Base-by-base conservation (phyloP, 2,329 filamentous ascomycete genomes). In the Penicillium palitans region DNA sequence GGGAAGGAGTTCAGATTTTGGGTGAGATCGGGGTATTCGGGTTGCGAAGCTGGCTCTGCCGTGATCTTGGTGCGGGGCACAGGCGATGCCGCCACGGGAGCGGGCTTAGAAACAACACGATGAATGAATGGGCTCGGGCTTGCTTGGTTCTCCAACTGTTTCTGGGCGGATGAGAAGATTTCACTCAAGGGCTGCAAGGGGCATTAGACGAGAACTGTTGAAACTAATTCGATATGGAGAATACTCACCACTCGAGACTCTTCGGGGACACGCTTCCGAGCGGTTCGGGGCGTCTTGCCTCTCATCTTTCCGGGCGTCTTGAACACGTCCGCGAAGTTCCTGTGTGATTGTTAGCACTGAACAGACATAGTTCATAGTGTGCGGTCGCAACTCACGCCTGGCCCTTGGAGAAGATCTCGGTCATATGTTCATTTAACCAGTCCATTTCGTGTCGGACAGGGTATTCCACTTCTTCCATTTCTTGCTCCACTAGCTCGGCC, bases 351-450 rank as follows among this genome's bases (percentile, higher is more conserved):
- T 78, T 61, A 78, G 76, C 63, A 64, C 40, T 15, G 48, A 56
- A 44, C 5, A 12, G 44, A 35, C 31, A 19, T 24, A 40, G 40
- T 33, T 27, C 17, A 17, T 52, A 21, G 21, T 55, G 53, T 61
- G 27, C 42, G 57, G 61, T 61, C 55, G 58, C 59, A 56, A 83
- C 89, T 70, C 85, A 97, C 95, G 92, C 85, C 77, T 93, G 87
- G 71, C 92, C 90, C 68, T 89, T 87, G 69, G 87, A 89, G 74
- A 98, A 96, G 70, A 99, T 91, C 63, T 96, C 91, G 50, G 87
- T 86, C 93, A 99, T 97, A 75, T 99, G 95, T 78, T 98, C 95
- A 71, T 99, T 98, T 68, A 99, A 81, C 95, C 95, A 99, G 73
- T 98, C 93, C 70, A 98, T 81, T 75, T 99, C 95, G 77, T 98